Percentiles rank a stretch among this genome's conserved stretches.
These are phyloP conservation scores for Magnaporthiopsis poae DNA, from an alignment of 2,329 filamentous ascomycete species.

Conservation along the genomic window DNA sequence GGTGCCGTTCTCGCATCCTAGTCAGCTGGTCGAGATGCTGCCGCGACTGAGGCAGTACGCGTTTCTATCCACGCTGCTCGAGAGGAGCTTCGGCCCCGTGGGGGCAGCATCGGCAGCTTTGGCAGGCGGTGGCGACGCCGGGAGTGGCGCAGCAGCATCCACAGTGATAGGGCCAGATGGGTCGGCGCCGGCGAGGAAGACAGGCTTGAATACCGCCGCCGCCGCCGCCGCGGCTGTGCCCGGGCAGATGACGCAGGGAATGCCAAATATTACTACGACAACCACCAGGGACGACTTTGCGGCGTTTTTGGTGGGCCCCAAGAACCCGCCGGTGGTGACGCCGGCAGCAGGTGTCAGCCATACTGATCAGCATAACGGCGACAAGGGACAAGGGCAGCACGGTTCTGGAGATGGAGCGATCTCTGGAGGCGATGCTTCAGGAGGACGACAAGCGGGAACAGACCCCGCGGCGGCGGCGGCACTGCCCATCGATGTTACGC, in stretches of 20 bases:
- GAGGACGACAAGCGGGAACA: neutral
- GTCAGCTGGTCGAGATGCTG: conserved; percentile 65
- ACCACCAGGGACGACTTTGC: conserved; percentile 20
- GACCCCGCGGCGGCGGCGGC: conserved; percentile 2
- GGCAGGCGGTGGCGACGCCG: conserved; percentile 3
- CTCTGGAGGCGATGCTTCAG: neutral
- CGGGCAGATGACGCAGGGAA: neutral
- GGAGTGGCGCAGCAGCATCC: neutral
- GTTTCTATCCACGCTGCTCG: conserved; percentile 55
- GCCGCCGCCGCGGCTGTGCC: neutral
- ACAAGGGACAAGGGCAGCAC: neutral
- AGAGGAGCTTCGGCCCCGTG: conserved; percentile 44
- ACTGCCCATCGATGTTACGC: conserved; percentile 39
- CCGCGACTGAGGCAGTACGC: conserved; percentile 68
- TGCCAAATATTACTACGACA: conserved; percentile 10
- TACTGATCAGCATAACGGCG: neutral
- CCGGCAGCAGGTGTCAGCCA: neutral
- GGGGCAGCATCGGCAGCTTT: conserved; percentile 12
- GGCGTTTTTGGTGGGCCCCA: conserved; percentile 12
- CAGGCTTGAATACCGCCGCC: neutral
- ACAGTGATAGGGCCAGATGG: neutral
- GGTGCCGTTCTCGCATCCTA: conserved; percentile 68
- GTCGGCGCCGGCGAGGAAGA: neutral
- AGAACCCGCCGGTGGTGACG: neutral
- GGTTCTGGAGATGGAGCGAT: neutral